These are phyloP conservation scores for Fusarium phyllophilum DNA, from an alignment of 2,329 filamentous ascomycete species.

Conservation along the genomic window DNA sequence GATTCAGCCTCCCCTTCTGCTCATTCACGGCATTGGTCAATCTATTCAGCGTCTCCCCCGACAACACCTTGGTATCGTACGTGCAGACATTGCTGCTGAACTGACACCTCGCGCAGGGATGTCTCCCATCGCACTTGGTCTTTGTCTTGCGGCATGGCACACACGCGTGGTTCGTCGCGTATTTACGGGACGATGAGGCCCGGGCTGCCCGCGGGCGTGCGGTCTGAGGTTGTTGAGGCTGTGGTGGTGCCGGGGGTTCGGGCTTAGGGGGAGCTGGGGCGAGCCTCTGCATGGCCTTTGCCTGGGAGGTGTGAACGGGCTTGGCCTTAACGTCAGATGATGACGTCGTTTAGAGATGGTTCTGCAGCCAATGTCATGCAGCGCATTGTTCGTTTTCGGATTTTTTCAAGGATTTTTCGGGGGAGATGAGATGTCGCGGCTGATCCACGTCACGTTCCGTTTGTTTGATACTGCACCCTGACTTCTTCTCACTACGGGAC, in stretches of 20 bases:
- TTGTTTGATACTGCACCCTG: neutral
- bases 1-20: conserved; percentile 9
- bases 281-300: conserved; percentile 9
- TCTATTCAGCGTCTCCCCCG: conserved; percentile 19
- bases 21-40: conserved; percentile 14
- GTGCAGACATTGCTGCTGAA: neutral
- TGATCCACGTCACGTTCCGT: neutral
- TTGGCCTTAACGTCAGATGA: neutral
- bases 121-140: conserved; percentile 18
- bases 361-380: neutral
- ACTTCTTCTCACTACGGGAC: neutral
- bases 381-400: neutral
- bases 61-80: conserved; percentile 14
- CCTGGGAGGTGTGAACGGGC: neutral
- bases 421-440: neutral
- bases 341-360: conserved; percentile 19
- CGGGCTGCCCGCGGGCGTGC: neutral
- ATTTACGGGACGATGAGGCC: conserved; percentile 1
- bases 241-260: neutral
- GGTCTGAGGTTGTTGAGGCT: neutral
- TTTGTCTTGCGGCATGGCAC: conserved; percentile 21
- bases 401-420: neutral
- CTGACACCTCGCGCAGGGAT: conserved; percentile 7
- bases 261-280: conserved; percentile 4
- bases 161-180: conserved; percentile 8